Base-by-base conservation (phyloP, 78 protist species). In the Thecamonas trahens region DNA sequence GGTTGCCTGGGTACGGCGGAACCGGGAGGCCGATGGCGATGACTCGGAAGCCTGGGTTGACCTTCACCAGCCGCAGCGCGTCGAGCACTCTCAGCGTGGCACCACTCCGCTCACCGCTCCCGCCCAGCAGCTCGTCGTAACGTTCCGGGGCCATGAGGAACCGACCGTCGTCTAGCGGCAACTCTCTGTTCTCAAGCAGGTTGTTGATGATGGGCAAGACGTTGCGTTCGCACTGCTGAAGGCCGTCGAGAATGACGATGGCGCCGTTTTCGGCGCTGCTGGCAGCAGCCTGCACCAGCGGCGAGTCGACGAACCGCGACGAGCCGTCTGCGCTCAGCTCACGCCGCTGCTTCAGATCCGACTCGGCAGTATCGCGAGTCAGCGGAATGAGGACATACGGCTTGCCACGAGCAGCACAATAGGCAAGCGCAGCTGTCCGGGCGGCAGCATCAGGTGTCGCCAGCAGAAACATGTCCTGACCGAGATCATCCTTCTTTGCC, bases 211-310 rank as follows among this genome's bases (percentile, higher is more conserved):
- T 34, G 6, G 80, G 80, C 8, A 75, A 67, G 39, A 75, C 54
- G 40, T 60, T 70, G 54, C 55, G 55, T 50, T 50, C 55, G 22
- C 55, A 50, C 22, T 50, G 20, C 34, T 50, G 34, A 50, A 50
- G 20, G 55, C 55, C 55, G n/a, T n/a, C n/a, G n/a, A n/a, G n/a
- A n/a, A n/a, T n/a, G n/a, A n/a, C n/a, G n/a, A n/a, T n/a, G n/a
- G n/a, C n/a, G n/a, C n/a, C n/a, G n/a, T n/a, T n/a, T n/a, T n/a
- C n/a, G n/a, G n/a, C n/a, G n/a, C n/a, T n/a, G n/a, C n/a, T n/a
- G n/a, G n/a, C n/a, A 29, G 93, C 93, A 18, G 93, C 93, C 0
- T 47, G 59, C 3, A 86, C 91, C 2, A 86, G 80, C 8, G 78
- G 64, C 49, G 50, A 74, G 32, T 87, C 85, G 15, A 22, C 22